Conservation (phyloP, 208 protist genomes). For the Wallacemonas sp. region DNA sequence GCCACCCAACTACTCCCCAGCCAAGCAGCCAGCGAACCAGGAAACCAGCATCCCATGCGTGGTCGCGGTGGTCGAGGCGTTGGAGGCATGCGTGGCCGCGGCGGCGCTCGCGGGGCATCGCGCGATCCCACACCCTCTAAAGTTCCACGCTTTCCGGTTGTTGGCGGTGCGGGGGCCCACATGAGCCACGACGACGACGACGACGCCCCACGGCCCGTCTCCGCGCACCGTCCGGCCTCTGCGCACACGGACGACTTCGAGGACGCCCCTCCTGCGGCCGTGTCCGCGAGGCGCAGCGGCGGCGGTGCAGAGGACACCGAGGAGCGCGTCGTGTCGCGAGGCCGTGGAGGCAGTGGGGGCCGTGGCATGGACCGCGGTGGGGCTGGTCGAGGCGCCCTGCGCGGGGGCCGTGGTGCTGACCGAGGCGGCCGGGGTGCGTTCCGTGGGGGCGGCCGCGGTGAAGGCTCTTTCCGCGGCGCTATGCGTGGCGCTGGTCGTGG, state of each 20-base stretch:
- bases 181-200: neutral
- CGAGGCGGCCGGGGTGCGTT: conserved; percentile 1
- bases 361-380: neutral
- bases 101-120: neutral
- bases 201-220: conserved; percentile 3
- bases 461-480: neutral
- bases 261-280: conserved; percentile 34
- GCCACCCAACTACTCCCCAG: too few relatives aligned
- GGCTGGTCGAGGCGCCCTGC: neutral
- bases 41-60: too few relatives aligned
- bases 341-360: conserved; percentile 5
- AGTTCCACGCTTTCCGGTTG: neutral
- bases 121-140: neutral
- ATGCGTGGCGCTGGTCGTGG: neutral
- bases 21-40: too few relatives aligned
- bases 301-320: conserved; percentile 10
- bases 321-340: neutral
- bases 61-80: conserved; percentile 25
- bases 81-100: conserved; percentile 8
- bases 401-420: conserved; percentile 6
- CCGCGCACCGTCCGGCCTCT: neutral
- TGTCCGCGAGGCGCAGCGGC: conserved; percentile 26
- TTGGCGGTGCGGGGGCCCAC: conserved; percentile 1
- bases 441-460: conserved; percentile 1
- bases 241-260: conserved; percentile 14